Evolutionary conservation across 805 yeast genomes (phyloP), one percentile per base, ranked within the genome.

Genomic region (Wickerhamiella musiphila): DNA sequence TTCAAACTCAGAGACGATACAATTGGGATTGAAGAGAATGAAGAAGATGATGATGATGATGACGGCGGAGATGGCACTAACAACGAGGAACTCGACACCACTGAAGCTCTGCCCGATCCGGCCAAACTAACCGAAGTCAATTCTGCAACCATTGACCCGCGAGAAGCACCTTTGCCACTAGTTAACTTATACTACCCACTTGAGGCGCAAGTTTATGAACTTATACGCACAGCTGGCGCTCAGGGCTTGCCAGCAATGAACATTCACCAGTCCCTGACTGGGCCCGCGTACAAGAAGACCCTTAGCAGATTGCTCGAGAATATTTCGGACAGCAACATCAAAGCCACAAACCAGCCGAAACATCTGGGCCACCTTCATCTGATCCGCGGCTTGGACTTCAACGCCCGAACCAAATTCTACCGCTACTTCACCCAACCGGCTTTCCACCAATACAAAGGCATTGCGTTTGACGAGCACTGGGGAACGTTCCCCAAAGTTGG

Each of bases 351-450:
- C 9, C 34, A 26, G 28, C 26, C 33, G 6, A 20, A 31, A 1
- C 25, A 47, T 34, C 36, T 48, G 28, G 56, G 48, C 34, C 55
- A 47, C 36, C 51, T 51, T 35, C 56, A 51, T 2, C 56, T 81
- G 9, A 62, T 75, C 0, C 62, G 77, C 39, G 72, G 73, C 12
- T 68, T 70, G 37, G 92, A 78, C 46, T 71, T 70, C 41, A 72
- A 70, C 37, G 92, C 93, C 0, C 71, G 82, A 40, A 61, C 65
- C 36, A 76, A 78, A 45, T 78, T 70, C 42, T 78, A 68, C 51
- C 59, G 92, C 25, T 72, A 77, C 42, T 61, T 72, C 38, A 60
- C 73, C 0, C 61, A 62, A 28, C 47, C 53, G 4, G 54, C 60
- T 27, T 64, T 60, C 34, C 35, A 54, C 12, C 46, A 42, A 14